Percentiles rank a stretch among this genome's conserved stretches.
Evolutionary conservation across 441 rosid genomes (phyloP).

Genomic region (Populus hybrid): DNA sequence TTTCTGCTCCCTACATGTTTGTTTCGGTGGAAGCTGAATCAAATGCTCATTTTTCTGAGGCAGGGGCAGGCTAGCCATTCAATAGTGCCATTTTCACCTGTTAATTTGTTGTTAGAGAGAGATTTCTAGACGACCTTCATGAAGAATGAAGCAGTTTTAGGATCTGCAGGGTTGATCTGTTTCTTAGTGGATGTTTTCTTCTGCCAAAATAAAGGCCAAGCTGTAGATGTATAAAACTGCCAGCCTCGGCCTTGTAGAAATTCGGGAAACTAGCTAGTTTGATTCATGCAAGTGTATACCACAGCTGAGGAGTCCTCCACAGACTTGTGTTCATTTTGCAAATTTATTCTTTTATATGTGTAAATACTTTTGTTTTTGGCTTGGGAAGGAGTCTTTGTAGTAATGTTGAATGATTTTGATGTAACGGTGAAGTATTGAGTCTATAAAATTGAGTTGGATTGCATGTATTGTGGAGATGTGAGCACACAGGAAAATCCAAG

Average conservation of each 20-base stretch:
- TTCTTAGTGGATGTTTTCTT: conserved; percentile 2
- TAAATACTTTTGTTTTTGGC: not conserved
- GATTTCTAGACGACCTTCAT: not conserved
- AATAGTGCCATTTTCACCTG: not conserved
- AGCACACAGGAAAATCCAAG: too few relatives aligned
- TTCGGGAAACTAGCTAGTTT: not conserved
- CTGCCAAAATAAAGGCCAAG: conserved; percentile 2
- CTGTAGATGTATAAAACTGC: not conserved
- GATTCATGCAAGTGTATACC: not conserved
- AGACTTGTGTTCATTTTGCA: not conserved
- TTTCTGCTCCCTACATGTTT: conserved; percentile 3
- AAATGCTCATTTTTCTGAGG: conserved; percentile 6
- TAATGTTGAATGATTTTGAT: not conserved
- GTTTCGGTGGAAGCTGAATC: conserved; percentile 20
- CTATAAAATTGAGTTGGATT: too few relatives aligned
- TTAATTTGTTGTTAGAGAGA: not conserved
- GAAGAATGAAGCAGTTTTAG: not conserved
- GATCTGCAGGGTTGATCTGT: conserved; percentile 8
- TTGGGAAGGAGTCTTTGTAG: not conserved
- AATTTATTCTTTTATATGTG: not conserved
- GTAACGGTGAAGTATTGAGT: not conserved
- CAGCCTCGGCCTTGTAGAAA: not conserved
- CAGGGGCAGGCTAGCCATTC: conserved; percentile 12
- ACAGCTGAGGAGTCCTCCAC: not conserved
- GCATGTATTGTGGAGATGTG: too few relatives aligned